Base-by-base conservation (phyloP, 345 rosid genomes). In the Carallia pectinifolia region DNA sequence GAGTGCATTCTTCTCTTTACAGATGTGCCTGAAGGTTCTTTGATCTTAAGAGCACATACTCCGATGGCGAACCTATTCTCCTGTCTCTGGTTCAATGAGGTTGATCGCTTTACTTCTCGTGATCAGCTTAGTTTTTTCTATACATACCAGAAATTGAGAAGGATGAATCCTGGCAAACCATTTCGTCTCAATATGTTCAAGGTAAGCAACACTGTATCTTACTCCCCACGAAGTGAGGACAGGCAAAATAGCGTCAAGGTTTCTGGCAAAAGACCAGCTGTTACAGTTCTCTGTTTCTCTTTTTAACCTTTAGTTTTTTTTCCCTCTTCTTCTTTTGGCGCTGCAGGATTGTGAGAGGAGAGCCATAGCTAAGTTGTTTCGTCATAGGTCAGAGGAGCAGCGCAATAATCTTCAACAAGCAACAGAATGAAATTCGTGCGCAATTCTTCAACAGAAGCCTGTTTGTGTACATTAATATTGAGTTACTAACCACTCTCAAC, bases 21-120 rank as follows among this genome's bases (percentile, higher is more conserved):
- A 95, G 99, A 95, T 92, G 99, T 95, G 53, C 99, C 99, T 17
- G 99, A 88, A 83, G 99, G 99, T 13, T 92, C 98, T 61, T 85
- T 95, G 73, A 95, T 95, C 36, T 88, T 92, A 13, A 80, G 98
- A 77, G 99, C 97, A 0, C 99, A 95, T 79, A 92, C 98, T 37
- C 99, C 98, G 2, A 90, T 95, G 99, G 90, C 99, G 17, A 95
- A 95, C 73, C 81, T 95, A 63, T 95, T 95, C 75, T 95, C 99
- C 5, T 92, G 99, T 77, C 98, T 95, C 33, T 95, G 99, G 99
- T 95, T 89, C 86, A 95, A 95, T 48, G 99, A 95, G 82, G 96
- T 95, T 55, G 97, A 90, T 37, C 97, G 91, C 40, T 95, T 95
- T 74, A 95, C 99, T 76, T 87, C 97, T 52, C 91, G 99, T 58